These are phyloP conservation scores for Lunularia cruciata DNA, from an alignment of 225 moss, liverwort and hornwort species.

Conservation along the genomic window DNA sequence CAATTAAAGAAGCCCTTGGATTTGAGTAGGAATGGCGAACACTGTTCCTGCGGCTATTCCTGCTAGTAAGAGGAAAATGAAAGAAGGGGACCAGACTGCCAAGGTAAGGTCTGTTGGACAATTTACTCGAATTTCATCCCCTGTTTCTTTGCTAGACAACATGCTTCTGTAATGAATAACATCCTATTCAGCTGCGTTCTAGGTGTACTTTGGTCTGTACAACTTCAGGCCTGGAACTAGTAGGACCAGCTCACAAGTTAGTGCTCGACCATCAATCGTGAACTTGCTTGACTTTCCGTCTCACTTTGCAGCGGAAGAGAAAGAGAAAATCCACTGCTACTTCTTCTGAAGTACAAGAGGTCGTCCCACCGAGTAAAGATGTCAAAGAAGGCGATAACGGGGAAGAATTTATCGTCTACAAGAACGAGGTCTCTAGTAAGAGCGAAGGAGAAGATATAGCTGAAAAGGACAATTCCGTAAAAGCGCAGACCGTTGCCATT, in stretches of 20 bases:
- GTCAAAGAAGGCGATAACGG: slow-evolving; percentile 1
- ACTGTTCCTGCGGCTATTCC: slow-evolving; percentile 1
- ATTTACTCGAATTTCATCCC: neutral
- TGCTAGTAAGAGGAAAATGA: slow-evolving; percentile 5
- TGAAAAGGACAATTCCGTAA: neutral
- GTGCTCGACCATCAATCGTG: too few species aligned
- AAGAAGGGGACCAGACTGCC: slow-evolving; percentile 4
- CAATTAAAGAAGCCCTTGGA: too few species aligned
- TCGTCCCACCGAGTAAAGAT: slow-evolving; percentile 1
- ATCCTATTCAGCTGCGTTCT: too few species aligned
- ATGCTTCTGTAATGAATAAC: too few species aligned
- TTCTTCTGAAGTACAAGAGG: neutral
- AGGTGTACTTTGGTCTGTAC: neutral
- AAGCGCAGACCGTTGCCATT: slow-evolving; percentile 20
- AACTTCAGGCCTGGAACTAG: neutral
- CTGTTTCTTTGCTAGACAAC: too few species aligned
- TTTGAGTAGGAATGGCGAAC: too few species aligned
- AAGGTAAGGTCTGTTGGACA: slow-evolving; percentile 5
- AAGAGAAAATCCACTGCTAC: neutral
- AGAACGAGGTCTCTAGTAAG: neutral
- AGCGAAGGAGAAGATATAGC: neutral
- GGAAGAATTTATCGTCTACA: neutral
- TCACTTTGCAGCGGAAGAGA: neutral
- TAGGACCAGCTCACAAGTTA: neutral
- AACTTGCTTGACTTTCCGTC: too few species aligned